Evolutionary conservation across 352 stramenopile genomes (phyloP).

Genomic region (Globisporangium radiosum): DNA sequence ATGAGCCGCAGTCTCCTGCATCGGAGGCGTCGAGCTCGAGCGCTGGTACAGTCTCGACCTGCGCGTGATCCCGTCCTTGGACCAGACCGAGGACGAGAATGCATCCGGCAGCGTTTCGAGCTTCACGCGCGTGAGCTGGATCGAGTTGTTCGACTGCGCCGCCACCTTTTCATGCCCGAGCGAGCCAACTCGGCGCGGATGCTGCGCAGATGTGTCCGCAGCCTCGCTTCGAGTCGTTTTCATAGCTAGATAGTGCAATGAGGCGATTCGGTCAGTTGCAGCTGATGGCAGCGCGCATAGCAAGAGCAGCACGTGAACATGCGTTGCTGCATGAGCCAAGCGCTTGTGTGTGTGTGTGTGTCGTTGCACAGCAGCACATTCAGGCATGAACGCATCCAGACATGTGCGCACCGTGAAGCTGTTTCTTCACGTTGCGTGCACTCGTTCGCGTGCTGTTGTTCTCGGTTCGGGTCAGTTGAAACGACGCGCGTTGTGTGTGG

Average conservation of each 20-base stretch:
- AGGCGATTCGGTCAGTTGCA: no score
- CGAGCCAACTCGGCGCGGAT: slow-evolving; percentile 9
- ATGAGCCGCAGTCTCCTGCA: slow-evolving; percentile 2
- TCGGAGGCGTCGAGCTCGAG: slow-evolving; percentile 26
- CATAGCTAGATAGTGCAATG: slow-evolving; percentile 16
- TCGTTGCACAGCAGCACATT: background rate
- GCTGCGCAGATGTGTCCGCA: background rate
- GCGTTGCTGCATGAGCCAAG: no score
- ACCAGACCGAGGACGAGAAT: slow-evolving; percentile 43
- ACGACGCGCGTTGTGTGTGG: background rate
- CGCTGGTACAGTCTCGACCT: slow-evolving; percentile 47
- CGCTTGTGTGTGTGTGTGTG: background rate
- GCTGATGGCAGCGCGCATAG: background rate
- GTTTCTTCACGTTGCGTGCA: no score
- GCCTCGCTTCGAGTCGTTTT: slow-evolving; percentile 30
- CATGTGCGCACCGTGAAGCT: no score
- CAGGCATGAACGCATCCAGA: no score
- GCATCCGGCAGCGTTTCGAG: slow-evolving; percentile 32
- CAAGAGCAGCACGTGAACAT: background rate
- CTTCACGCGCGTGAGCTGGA: slow-evolving; percentile 50
- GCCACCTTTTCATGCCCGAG: slow-evolving; percentile 26
- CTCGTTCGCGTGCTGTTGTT: background rate
- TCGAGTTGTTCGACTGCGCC: slow-evolving; percentile 31
- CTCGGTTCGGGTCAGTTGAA: slow-evolving; percentile 1
- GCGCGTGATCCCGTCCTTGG: slow-evolving; percentile 46